Percentiles rank a stretch among this genome's conserved stretches.
These are phyloP conservation scores for Ophiostoma perfectum DNA, from an alignment of 2,329 filamentous ascomycete species.

Conservation along the genomic window DNA sequence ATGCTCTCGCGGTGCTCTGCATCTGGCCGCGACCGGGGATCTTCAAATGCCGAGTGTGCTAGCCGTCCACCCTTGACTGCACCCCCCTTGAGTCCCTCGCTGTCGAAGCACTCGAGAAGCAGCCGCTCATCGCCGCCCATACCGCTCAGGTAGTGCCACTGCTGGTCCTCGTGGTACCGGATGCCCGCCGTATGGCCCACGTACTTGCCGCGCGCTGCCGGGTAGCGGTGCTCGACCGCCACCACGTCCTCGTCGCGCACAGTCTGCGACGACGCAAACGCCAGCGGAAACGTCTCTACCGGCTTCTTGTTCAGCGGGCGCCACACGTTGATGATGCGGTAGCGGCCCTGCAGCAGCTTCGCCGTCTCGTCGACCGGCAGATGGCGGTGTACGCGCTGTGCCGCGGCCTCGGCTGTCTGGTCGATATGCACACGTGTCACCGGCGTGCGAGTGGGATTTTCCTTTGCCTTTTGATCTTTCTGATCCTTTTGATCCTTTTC, in stretches of 20 bases:
- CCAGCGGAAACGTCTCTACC: conserved; percentile 62
- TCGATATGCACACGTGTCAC: conserved; percentile 76
- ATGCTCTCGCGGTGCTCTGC: conserved; percentile 78
- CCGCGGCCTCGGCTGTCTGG: conserved; percentile 64
- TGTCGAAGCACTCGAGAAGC: conserved; percentile 74
- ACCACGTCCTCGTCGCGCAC: conserved; percentile 61
- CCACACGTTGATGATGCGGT: conserved; percentile 87
- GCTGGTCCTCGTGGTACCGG: conserved; percentile 53
- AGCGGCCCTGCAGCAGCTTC: conserved; percentile 59
- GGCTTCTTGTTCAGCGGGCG: conserved; percentile 55
- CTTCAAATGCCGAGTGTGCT: conserved; percentile 74
- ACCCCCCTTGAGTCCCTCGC: conserved; percentile 45
- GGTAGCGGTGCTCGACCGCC: conserved; percentile 68
- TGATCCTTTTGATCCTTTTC: neutral
- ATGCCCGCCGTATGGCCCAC: conserved; percentile 71
- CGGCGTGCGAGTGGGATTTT: conserved; percentile 47
- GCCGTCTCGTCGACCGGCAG: conserved; percentile 55
- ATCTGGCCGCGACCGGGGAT: conserved; percentile 64
- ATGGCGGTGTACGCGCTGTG: conserved; percentile 62
- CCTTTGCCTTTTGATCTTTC: no score
- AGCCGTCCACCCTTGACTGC: conserved; percentile 50
- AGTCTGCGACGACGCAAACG: conserved; percentile 60
- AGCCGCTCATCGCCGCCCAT: conserved; percentile 70
- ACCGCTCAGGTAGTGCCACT: conserved; percentile 76
- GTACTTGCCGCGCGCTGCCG: conserved; percentile 44